A percentile compares a stretch with the other conserved stretches of the same genome.
Evolutionary conservation across 108 stramenopile species (phyloP).

Genomic region (Asterionellopsis glacialis): DNA sequence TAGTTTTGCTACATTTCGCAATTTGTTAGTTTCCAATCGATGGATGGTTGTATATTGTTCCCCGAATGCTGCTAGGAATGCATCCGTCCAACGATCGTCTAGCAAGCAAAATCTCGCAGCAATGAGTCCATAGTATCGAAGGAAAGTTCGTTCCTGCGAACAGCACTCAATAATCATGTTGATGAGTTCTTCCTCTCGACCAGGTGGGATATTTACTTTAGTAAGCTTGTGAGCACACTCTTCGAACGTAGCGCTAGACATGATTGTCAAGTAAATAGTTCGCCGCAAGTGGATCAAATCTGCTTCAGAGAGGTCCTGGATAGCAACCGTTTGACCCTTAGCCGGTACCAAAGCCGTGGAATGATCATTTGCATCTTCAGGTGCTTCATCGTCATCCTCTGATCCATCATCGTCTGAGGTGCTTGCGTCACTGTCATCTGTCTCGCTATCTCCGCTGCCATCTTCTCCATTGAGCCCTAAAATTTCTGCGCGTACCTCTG

Average conservation of each 20-base stretch:
- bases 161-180: constrained; percentile 99
- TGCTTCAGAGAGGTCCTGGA: constrained; percentile 81
- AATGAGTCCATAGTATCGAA: constrained; percentile 93
- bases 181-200: constrained; percentile 82
- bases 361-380: constrained; percentile 20
- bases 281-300: constrained; percentile 96
- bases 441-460: constrained; percentile 27
- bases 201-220: constrained; percentile 89
- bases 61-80: constrained; percentile 83
- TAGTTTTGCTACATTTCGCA: constrained; percentile 97
- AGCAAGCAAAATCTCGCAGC: constrained; percentile 93
- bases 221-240: constrained; percentile 98
- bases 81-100: constrained; percentile 81
- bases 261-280: constrained; percentile 98
- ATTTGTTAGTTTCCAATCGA: constrained; percentile 97
- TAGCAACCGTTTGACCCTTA: constrained; percentile 10
- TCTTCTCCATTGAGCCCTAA: constrained; percentile 78
- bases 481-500: constrained; percentile 83
- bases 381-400: constrained; percentile 46
- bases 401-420: constrained; percentile 42
- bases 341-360: constrained; percentile 4
- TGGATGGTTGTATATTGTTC: constrained; percentile 92
- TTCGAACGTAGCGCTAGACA: constrained; percentile 97
- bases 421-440: constrained; percentile 44
- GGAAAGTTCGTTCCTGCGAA: constrained; percentile 94